Base-by-base conservation (phyloP, 2,329 filamentous ascomycete genomes). In the Colletotrichum sp. region DNA sequence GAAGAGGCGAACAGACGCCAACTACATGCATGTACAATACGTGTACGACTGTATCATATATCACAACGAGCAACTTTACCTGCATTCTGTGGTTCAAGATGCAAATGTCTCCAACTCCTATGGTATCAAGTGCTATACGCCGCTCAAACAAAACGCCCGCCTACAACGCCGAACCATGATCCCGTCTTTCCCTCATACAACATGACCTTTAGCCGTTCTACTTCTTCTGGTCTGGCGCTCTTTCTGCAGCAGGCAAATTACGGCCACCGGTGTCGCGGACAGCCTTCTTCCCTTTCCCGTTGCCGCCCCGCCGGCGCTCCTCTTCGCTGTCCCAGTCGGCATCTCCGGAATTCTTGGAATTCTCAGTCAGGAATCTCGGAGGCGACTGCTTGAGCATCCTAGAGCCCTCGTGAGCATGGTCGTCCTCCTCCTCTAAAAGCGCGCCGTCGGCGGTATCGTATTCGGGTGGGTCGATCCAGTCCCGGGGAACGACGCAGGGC, bases 391-490 rank as follows among this genome's bases (percentile, higher is more conserved):
- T 85, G 69, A 94, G 84, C 92, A 93, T 94, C 76, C 87, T 88
- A 74, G 89, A 89, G 78, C 87, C 87, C 85, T 92, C 92, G 77
- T 89, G 83, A 3, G 84, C 82, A 61, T 85, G 82, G 73, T 90
- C 87, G 66, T 90, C 88, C 67, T 87, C 84, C 69, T 89, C 89
- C 48, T 92, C 90, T 70, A 95, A 83, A 74, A 95, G 86, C 81
- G 92, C 93, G 75, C 93, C 94, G 76, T 95, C 93, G 38, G 91
- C 92, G 18, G 90, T 92, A 75, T 95, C 93, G 80, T 92, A 93
- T 79, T 96, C 94, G 3, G 95, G 95, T 65, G 94, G 93, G 61
- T 93, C 91, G 77, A 97, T 91, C 95, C 95, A 97, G 81, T 96
- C 94, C 76, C 90, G 89, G 14, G 95, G 95, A 62, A 97, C 94